Base-by-base conservation (phyloP, 108 stramenopile species). In the Cyclotella kingstonii region DNA sequence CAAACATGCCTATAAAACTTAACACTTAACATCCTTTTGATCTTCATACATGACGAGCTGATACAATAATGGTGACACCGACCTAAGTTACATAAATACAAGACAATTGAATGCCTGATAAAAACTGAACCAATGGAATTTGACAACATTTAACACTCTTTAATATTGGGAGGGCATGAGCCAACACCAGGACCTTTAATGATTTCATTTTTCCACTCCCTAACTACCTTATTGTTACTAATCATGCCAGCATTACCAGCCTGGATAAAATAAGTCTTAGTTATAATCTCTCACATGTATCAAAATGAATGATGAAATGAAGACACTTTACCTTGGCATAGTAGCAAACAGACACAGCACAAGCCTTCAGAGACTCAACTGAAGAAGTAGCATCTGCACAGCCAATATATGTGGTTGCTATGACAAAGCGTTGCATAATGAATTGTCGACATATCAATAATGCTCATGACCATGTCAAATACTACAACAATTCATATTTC, bases 381-480 rank as follows among this genome's bases (percentile, higher is more conserved):
- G 53, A 19, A 28, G 53, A 54, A 27, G 36, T 1, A 54, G 35
- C 53, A 36, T 54, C 53, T 21, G 53, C 35, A 38, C 53, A 54
- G 18, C 53, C 53, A 3, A 54, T 19, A 38, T 28, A 54, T 19
- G 35, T 54, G 36, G 53, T 54, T 2, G 35, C 53, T 54, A 18
- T 21, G 21, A 54, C 28, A 9, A 6, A 46, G 21, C 19, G 9
- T 3, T 2, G 26, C 11, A 3, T 29, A 10, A 50, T 27, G 5
- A 54, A 18, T 18, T 12, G 21, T 19, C 7, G 4, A 3, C 2
- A 19, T 4, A 19, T 38, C 18, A 18, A 35, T 36, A 1, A 8
- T 23, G 12, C 22, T 3, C 28, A 29, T 9, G 10, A 28, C 31
- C 2, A 50, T 3, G 11, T 15, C 2, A 35, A 18, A 5, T 5